A percentile compares a stretch with the other conserved stretches of the same genome.
Conservation (phyloP, 2,329 filamentous ascomycete species). For the Penicillium griseofulvum region DNA sequence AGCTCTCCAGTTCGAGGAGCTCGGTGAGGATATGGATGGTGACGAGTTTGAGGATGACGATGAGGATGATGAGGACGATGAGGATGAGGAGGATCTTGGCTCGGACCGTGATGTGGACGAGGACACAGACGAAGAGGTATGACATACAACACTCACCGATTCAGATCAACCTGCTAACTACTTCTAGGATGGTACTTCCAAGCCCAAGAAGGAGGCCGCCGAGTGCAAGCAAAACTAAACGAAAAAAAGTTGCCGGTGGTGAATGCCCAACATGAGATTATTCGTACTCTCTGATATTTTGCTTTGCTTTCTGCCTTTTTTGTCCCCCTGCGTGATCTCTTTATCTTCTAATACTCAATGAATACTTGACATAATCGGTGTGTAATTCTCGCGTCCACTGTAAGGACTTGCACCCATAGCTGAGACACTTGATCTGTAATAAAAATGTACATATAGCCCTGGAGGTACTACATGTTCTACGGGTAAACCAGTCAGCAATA, state of each 20-base stretch:
- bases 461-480: neutral
- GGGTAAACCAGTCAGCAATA: neutral
- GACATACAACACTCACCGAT: conserved; percentile 8
- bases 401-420: neutral
- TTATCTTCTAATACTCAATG: conserved; percentile 28
- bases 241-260: conserved; percentile 36
- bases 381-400: conserved; percentile 12
- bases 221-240: conserved; percentile 91
- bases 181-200: conserved; percentile 75
- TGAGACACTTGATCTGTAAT: neutral
- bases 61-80: conserved; percentile 83
- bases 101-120: conserved; percentile 57
- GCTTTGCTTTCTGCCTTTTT: conserved; percentile 23
- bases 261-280: conserved; percentile 34
- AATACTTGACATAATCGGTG: conserved; percentile 27
- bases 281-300: conserved; percentile 33
- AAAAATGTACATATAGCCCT: no score
- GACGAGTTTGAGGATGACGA: conserved; percentile 87
- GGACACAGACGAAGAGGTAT: conserved; percentile 56
- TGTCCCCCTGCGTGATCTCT: conserved; percentile 5
- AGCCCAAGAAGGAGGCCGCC: conserved; percentile 89
- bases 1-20: conserved; percentile 92
- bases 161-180: conserved; percentile 21
- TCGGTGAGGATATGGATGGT: conserved; percentile 80
- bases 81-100: conserved; percentile 74